Conservation (phyloP, 768 basidiomycete species). For the Infundibulicybe gibba region DNA sequence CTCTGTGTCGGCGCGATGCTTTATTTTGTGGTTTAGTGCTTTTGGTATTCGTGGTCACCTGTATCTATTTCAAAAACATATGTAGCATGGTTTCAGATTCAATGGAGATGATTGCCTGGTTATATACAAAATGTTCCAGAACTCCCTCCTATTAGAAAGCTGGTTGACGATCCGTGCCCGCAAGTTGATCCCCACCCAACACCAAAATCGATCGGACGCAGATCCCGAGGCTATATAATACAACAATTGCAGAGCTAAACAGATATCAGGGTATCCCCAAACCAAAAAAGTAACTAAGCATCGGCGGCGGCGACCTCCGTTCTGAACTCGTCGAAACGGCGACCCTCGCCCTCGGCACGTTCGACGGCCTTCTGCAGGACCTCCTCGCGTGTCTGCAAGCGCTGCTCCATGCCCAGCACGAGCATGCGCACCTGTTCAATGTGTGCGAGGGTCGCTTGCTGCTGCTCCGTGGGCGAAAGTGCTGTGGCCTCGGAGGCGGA, state of each 20-base stretch:
- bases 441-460: conserved; percentile 5
- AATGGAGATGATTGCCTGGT: not conserved
- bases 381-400: conserved; percentile 9
- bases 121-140: not conserved
- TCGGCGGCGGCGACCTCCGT: conserved; percentile 3
- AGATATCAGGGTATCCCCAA: conserved; percentile 2
- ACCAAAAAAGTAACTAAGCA: conserved; percentile 1
- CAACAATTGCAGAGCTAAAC: no score
- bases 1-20: no score
- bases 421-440: conserved; percentile 10
- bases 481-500: not conserved
- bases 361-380: conserved; percentile 4
- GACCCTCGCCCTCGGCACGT: conserved; percentile 6
- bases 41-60: no score
- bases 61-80: no score
- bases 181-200: no score
- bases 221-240: no score
- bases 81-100: conserved; percentile 8
- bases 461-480: not conserved
- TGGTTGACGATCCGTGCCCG: no score
- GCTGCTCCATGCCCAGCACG: conserved; percentile 10
- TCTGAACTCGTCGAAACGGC: conserved; percentile 10
- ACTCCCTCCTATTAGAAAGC: not conserved
- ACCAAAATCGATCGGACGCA: no score
- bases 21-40: no score